phyloP scores from a whole-genome alignment of 2,329 filamentous ascomycete species.

The Aspergillus alliaceus region DNA sequence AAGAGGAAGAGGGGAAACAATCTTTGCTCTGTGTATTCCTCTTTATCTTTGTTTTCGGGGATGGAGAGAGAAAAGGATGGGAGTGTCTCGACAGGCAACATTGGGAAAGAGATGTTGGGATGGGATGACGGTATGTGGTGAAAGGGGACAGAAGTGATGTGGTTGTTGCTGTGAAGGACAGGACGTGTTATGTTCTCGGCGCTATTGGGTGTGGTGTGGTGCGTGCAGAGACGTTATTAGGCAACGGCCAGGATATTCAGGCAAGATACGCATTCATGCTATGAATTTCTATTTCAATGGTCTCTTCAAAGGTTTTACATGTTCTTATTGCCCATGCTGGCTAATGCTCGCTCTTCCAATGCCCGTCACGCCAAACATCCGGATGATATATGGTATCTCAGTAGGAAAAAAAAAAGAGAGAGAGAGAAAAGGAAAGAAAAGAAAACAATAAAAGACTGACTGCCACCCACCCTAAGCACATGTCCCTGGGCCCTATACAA shows the following conservation, averaged over 20 bases:
- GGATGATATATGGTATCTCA: constrained; percentile 2
- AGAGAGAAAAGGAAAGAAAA: background rate
- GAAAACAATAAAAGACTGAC: background rate
- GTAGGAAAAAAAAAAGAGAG: background rate
- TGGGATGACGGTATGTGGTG: background rate
- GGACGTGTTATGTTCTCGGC: background rate
- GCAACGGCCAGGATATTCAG: background rate
- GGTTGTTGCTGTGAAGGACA: background rate
- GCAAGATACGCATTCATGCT: background rate
- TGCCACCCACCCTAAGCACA: background rate
- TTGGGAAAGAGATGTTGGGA: background rate
- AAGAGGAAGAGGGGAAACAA: background rate
- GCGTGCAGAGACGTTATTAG: background rate
- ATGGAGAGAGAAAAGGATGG: background rate
- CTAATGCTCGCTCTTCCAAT: background rate
- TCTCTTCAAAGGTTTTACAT: background rate
- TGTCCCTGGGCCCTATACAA: background rate
- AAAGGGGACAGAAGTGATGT: background rate
- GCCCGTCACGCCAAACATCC: background rate
- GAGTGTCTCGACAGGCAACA: background rate
- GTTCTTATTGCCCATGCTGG: background rate
- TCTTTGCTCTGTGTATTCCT: background rate
- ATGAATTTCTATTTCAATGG: background rate
- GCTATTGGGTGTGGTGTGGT: background rate
- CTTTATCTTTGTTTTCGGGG: background rate